Evolutionary conservation across 2,329 filamentous ascomycete species (phyloP), one percentile per base, ranked within the genome.

Genomic region (Trichoderma asperellum): DNA sequence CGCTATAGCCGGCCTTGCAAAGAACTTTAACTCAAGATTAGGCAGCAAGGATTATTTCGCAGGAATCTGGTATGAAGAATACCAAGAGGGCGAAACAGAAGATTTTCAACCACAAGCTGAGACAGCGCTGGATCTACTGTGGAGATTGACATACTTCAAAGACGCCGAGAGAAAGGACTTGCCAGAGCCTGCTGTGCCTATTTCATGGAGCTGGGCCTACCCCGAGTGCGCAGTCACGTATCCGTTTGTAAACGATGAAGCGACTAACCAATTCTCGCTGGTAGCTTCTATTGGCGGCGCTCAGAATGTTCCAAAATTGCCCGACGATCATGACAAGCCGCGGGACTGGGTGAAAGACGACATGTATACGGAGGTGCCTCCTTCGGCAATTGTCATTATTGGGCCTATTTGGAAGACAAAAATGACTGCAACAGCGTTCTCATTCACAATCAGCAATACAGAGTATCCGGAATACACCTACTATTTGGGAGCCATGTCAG

Each of bases 181-280:
- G 8, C 59, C 59, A 10, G 59, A 63, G 11, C 57, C 67, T 21
- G 67, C 67, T 6, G 67, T 68, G 0, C 67, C 67, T 10, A 52
- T 68, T 21, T 57, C 67, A 27, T 68, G 67, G 67, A 68, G 59
- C 59, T 68, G 67, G 67, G 59, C 67, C 32, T 58, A 24, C 6
- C 67, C 67, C 37, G 59, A 68, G 32, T 68, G 67, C n/a, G 27
- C 59, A 57, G 14, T 68, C 27, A 11, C 57, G 8, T 68, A 58
- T 12, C 67, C 67, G 4, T 68, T 68, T 52, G 18, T 52, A 11
- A 40, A 68, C 29, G 67, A 68, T 49, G 52, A 68, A 7, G 67
- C 40, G n/a, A 2, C 63, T 0, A 62, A 43, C 5, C 59, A 63
- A 2, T 68, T 63, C 2, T 52, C 67, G 7, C 27, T 63, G 16